Base-by-base conservation (phyloP, 2,329 filamentous ascomycete genomes). In the Colletotrichum australisinense region DNA sequence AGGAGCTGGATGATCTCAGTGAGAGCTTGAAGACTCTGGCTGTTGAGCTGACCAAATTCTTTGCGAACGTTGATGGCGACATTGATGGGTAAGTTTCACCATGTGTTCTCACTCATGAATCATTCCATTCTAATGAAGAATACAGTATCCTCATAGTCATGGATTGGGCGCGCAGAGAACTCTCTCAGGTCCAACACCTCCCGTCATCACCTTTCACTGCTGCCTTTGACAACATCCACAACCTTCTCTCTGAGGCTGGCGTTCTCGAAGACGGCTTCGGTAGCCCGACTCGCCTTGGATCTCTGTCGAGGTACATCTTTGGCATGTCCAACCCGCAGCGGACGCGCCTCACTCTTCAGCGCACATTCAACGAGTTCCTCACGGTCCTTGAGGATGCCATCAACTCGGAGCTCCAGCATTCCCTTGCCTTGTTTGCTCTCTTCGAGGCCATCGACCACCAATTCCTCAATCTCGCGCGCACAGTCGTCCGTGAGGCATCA, bases 81-180 rank as follows among this genome's bases (percentile, higher is more conserved):
- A 93, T 98, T 77, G 96, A 98, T 80, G 93, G 89, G 90, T 92
- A 85, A 77, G 86, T 83, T 38, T 69, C 14, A 30, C 22, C 19
- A 49, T 19, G 19, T n/a, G 52, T 63, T 22, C 26, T 59, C 73
- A 32, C 56, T 35, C 26, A 66, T 76, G 65, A 63, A 24, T 57
- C 56, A 60, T 19, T 49, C 53, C 58, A n/a, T 65, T 53, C 62
- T 59, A 24, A 60, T 42, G 49, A 22, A 12, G 22, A 8, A 2
- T 26, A 14, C 78, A 93, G 93, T 73, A 97, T 98, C 76, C 88
- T 98, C 46, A 93, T 97, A 74, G 95, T 97, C 64, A 98, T 98
- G 95, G 95, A 98, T 80, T 98, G 96, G 96, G 94, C 95, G 16
- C 93, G 93, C 79, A 92, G 95, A 76, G 95, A 98, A 81, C 90